Evolutionary conservation across 2,329 filamentous ascomycete species (phyloP), one percentile per base, ranked within the genome.

Genomic region (Huntiella savannae): DNA sequence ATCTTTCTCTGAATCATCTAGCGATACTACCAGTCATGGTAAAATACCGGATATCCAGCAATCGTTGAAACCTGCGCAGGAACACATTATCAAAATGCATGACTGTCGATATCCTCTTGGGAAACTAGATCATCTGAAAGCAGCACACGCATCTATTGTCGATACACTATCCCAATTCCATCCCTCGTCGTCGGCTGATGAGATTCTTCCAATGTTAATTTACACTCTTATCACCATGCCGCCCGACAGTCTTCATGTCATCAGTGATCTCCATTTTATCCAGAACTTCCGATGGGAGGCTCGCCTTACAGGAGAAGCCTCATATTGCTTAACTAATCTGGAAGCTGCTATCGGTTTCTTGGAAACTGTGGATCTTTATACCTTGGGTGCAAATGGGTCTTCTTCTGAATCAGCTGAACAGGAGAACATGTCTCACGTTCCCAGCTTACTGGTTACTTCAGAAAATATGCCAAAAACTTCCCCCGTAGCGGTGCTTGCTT

Each of bases 151-250:
- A 64, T 81, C 79, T 52, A 96, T 98, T 52, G 91, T 98, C 42
- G 88, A 96, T 59, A 87, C 86, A 1, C 60, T 79, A 42, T 70
- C 74, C 3, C 69, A 75, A 54, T 77, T 79, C 50, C 75, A 77
- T 51, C 75, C 73, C 13, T 77, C 87, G 1, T 94, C 91, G 1
- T 96, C 91, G 1, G 91, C 91, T 2, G 91, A 98, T 58, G 91
- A 96, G 62, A 92, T 98, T 46, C 77, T 98, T 59, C 91, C 91
- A 1, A 94, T 93, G 60, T 71, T 98, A 52, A 98, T 98, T 51
- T 98, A 93, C 63, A 84, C 86, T 0, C 72, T 98, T 50, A 92
- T 98, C 58, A 95, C 86, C 2, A 79, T 87, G 39, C 80, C 85
- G 0, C 82, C 87, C 0, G 82, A 91, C 60, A 75, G 79, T 33